Percentiles rank a stretch among this genome's conserved stretches.
phyloP scores from a whole-genome alignment of 2,329 filamentous ascomycete genomes.

The Aspergillus udagawae region DNA sequence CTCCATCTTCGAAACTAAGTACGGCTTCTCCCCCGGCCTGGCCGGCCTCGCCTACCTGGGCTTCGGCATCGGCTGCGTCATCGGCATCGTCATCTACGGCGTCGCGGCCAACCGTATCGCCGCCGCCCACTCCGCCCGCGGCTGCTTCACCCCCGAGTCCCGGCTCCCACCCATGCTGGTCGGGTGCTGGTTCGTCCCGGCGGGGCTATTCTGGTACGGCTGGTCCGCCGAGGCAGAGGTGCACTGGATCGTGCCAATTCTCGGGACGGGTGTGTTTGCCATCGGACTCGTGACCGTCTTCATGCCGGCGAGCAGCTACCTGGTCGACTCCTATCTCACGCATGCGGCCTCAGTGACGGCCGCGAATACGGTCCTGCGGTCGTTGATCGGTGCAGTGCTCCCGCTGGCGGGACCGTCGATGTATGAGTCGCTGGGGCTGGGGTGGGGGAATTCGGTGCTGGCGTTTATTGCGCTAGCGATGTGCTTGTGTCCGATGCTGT shows the following conservation, averaged over 20 bases:
- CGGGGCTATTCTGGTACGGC: constrained; percentile 30
- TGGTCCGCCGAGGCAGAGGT: constrained; percentile 47
- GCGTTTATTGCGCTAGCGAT: constrained; percentile 47
- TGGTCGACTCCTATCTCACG: constrained; percentile 58
- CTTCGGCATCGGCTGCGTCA: constrained; percentile 33
- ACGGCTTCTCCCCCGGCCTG: constrained; percentile 39
- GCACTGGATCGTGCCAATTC: constrained; percentile 55
- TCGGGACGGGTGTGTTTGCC: constrained; percentile 44
- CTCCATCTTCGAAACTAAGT: constrained; percentile 43
- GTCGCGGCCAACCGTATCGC: constrained; percentile 12
- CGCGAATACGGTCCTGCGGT: constrained; percentile 32
- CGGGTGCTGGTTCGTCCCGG: constrained; percentile 47
- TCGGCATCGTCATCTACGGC: constrained; percentile 27
- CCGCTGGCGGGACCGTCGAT: constrained; percentile 55
- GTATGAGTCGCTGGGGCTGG: constrained; percentile 56
- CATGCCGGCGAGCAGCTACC: constrained; percentile 57
- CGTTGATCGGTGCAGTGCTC: constrained; percentile 52
- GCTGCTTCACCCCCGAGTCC: constrained; percentile 36
- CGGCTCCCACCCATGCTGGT: constrained; percentile 50
- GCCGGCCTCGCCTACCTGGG: constrained; percentile 44
- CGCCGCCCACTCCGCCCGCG: constrained; percentile 18
- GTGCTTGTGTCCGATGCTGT: constrained; percentile 40
- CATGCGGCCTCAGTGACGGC: constrained; percentile 63
- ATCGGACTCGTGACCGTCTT: constrained; percentile 26
- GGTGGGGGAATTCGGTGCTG: constrained; percentile 55